Evolutionary conservation across 306 rosid genomes (phyloP).

Genomic region (Rosa rugosa): DNA sequence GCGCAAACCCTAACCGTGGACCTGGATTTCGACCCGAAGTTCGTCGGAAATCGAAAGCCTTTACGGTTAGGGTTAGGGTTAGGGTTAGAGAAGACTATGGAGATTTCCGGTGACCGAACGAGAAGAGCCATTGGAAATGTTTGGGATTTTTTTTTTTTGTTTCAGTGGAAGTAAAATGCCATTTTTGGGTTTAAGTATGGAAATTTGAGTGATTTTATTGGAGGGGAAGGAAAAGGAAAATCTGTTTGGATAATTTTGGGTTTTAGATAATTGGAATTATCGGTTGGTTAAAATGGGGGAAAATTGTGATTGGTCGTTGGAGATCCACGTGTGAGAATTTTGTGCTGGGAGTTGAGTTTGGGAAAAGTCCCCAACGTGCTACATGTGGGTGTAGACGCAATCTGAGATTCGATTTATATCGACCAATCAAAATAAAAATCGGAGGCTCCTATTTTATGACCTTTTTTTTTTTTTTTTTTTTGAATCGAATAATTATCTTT

Average conservation of each 20-base stretch:
- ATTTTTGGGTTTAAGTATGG: not conserved
- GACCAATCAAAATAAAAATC: too few relatives aligned
- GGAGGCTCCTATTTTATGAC: too few relatives aligned
- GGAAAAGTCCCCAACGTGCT: not conserved
- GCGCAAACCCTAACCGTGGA: slow-evolving; percentile 34
- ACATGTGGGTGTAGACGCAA: not conserved
- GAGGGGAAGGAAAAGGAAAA: slow-evolving; percentile 15
- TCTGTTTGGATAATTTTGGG: slow-evolving; percentile 35
- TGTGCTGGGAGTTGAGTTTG: not conserved
- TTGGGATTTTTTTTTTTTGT: not conserved
- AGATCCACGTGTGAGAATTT: not conserved
- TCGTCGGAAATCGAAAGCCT: slow-evolving; percentile 35
- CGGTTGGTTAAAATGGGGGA: slow-evolving; percentile 11
- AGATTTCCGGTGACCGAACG: slow-evolving; percentile 46
- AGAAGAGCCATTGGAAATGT: slow-evolving; percentile 55
- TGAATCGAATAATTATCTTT: too few relatives aligned
- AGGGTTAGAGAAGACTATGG: slow-evolving; percentile 25
- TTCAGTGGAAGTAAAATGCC: slow-evolving; percentile 2
- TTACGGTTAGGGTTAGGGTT: slow-evolving; percentile 47
- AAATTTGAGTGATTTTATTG: slow-evolving; percentile 1
- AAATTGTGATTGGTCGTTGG: slow-evolving; percentile 30
- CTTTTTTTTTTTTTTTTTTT: too few relatives aligned
- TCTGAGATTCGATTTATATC: too few relatives aligned
- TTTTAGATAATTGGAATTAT: slow-evolving; percentile 32
- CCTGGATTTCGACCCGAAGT: slow-evolving; percentile 32